Conservation (phyloP, 305 asterid species). For the Lippia alba region DNA sequence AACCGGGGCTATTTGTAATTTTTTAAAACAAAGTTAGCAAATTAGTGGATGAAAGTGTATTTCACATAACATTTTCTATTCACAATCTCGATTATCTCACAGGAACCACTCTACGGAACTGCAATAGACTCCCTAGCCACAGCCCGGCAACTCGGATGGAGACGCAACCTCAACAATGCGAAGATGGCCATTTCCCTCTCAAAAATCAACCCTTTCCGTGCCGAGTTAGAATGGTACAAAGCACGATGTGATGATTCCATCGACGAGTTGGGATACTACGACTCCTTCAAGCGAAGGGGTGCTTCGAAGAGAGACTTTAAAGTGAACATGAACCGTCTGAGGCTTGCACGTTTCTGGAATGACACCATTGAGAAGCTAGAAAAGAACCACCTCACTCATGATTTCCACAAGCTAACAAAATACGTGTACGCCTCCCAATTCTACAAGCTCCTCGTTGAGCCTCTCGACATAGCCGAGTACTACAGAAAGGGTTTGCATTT, state of each 20-base stretch:
- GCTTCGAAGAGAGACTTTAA: conserved; percentile 57
- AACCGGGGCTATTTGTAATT: no score
- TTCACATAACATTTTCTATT: no score
- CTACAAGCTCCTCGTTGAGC: conserved; percentile 79
- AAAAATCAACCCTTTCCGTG: conserved; percentile 60
- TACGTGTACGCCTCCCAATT: conserved; percentile 66
- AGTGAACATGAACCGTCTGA: conserved; percentile 58
- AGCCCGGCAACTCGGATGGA: conserved; percentile 61
- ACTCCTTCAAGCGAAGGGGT: conserved; percentile 63
- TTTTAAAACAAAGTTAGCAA: no score
- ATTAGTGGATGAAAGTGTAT: not conserved
- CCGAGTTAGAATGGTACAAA: conserved; percentile 72
- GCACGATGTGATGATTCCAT: conserved; percentile 54
- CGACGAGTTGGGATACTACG: conserved; percentile 70
- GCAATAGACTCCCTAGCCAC: conserved; percentile 54
- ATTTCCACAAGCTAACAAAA: conserved; percentile 60
- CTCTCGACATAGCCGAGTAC: conserved; percentile 78
- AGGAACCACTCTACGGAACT: conserved; percentile 49
- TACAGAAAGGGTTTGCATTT: conserved; percentile 51
- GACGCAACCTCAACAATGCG: conserved; percentile 68
- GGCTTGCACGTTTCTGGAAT: conserved; percentile 63
- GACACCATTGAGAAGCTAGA: conserved; percentile 55
- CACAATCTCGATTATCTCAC: conserved; percentile 8
- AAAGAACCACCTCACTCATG: conserved; percentile 62
- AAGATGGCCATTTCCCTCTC: conserved; percentile 57